Base-by-base conservation (phyloP, 1,284 basidiomycete species). In the Ganoderma boninense region DNA sequence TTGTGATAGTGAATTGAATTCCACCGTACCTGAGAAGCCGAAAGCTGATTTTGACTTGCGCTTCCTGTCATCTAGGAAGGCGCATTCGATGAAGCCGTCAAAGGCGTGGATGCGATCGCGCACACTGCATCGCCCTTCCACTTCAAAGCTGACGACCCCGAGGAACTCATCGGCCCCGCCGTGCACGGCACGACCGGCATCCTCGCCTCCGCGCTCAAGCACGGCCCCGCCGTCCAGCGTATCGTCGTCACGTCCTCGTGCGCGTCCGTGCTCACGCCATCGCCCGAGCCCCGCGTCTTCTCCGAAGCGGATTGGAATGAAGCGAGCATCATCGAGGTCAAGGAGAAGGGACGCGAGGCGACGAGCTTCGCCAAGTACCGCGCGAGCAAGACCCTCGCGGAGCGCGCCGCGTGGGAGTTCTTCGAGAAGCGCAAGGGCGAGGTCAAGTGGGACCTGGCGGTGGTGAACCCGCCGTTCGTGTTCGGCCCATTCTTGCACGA, bases 371-470 rank as follows among this genome's bases (percentile, higher is more conserved):
- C 79, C 54, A 88, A 87, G 74, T 93, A 92, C 76, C 79, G 83
- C 64, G 87, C 85, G 16, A 87, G 86, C 26, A 95, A 95, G 83
- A 88, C 87, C 1, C 82, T 95, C 2, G 92, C 93, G 2, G 94
- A 95, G 78, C 82, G 80, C 74, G 84, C 84, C n/a, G 86, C 87
- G 4, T 90, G 88, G 88, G 83, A 87, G 54, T 90, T 90, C 69
- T 79, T 85, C 68, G 82, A 89, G 66, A 83, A 87, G 69, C 80
- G 91, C 75, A 87, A 89, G 75, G 74, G 79, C 1, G 77, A 74
- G 40, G 78, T 85, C 7, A 71, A 75, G 20, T 93, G 87, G 85
- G 89, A 91, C 69, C 77, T 91, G 35, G 85, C 83, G 8, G 82
- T 84, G 0, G 79, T 92, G 71, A 85, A 87, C 76, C 90, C 92